A percentile compares a stretch with the other conserved stretches of the same genome.
Conservation (phyloP, 1,139 yeast genomes). For the Suhomyces wounanorum region DNA sequence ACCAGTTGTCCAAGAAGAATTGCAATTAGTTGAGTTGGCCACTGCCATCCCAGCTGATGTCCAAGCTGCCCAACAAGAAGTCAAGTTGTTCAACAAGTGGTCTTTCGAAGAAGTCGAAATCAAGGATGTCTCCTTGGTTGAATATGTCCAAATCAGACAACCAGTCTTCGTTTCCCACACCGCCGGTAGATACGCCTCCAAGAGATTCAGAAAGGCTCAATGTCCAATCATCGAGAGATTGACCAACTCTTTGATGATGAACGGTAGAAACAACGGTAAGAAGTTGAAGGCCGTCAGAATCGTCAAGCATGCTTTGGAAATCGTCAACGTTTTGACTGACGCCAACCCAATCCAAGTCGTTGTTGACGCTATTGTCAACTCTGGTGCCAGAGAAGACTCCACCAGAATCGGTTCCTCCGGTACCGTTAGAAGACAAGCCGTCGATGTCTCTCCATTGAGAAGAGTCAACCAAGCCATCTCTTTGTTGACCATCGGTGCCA, state of each 20-base stretch:
- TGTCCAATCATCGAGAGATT: constrained; percentile 99
- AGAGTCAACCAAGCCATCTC: constrained; percentile 99
- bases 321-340: constrained; percentile 96
- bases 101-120: constrained; percentile 96
- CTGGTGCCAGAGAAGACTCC: constrained; percentile 99
- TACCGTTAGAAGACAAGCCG: constrained; percentile 99
- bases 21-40: constrained; percentile 82
- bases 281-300: constrained; percentile 99
- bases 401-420: constrained; percentile 99
- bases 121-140: constrained; percentile 97
- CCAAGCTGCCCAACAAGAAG: constrained; percentile 93
- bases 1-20: constrained; percentile 72
- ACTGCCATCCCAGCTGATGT: constrained; percentile 96
- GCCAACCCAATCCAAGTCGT: constrained; percentile 99
- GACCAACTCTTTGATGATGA: constrained; percentile 99
- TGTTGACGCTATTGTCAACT: constrained; percentile 99
- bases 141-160: constrained; percentile 96
- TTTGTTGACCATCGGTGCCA: constrained; percentile 98
- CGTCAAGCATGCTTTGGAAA: constrained; percentile 98
- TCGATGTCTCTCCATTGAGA: constrained; percentile 99
- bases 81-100: constrained; percentile 99
- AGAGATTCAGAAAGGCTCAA: constrained; percentile 99
- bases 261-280: constrained; percentile 99
- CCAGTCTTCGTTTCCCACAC: constrained; percentile 99
- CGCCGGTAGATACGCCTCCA: constrained; percentile 99